Evolutionary conservation across 352 stramenopile species (phyloP).

Genomic region (Pseudoperonospora humuli): DNA sequence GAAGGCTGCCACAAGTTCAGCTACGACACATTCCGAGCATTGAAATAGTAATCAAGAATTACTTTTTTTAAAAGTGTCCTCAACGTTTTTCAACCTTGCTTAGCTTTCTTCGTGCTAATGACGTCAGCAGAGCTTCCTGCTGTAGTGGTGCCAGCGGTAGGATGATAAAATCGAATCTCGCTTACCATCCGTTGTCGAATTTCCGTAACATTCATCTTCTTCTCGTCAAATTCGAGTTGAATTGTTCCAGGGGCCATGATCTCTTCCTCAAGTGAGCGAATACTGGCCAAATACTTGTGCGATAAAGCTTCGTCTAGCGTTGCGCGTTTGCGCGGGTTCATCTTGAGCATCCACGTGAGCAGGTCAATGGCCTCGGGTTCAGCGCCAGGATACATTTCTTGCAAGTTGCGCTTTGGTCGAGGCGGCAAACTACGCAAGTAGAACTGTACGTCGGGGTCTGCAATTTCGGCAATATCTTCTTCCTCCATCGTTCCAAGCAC

Average conservation of each 20-base stretch:
- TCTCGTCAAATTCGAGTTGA: constrained; percentile 81
- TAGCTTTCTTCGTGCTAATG: constrained; percentile 34
- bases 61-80: no score
- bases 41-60: no score
- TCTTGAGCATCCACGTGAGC: constrained; percentile 78
- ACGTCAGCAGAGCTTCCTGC: constrained; percentile 10
- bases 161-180: constrained; percentile 77
- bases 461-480: constrained; percentile 80
- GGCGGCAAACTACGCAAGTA: constrained; percentile 71
- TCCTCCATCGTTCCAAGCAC: constrained; percentile 83
- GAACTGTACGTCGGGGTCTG: constrained; percentile 73
- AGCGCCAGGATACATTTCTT: constrained; percentile 79
- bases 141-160: constrained; percentile 19
- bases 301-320: constrained; percentile 74
- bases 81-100: constrained; percentile 17
- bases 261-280: constrained; percentile 79
- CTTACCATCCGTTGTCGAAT: constrained; percentile 76
- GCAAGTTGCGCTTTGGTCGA: constrained; percentile 59
- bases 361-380: constrained; percentile 77
- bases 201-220: constrained; percentile 73
- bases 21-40: no score
- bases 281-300: constrained; percentile 81
- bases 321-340: constrained; percentile 77
- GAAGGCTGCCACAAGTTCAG: no score
- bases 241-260: constrained; percentile 79